Conservation (phyloP, 306 rosid species). For the Canavalia ensiformis region DNA sequence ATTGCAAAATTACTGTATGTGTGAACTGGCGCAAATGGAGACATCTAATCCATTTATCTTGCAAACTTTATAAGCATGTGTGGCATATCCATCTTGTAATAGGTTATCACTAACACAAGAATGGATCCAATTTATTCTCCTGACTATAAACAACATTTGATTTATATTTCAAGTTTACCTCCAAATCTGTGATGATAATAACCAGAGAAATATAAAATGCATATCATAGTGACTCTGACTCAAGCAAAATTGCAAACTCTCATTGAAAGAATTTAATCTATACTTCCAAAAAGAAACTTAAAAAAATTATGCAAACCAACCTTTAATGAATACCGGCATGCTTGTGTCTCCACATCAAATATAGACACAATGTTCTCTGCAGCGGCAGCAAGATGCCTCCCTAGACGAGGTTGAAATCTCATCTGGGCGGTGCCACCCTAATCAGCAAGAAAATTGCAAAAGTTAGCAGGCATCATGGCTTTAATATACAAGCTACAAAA, state of each 20-base stretch:
- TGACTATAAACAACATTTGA: neutral
- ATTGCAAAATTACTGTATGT: neutral
- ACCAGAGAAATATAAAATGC: neutral
- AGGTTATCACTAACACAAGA: neutral
- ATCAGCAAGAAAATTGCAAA: constrained; percentile 28
- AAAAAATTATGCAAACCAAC: constrained; percentile 51
- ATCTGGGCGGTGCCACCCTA: constrained; percentile 89
- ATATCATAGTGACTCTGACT: neutral
- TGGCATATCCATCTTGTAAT: neutral
- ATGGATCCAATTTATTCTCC: neutral
- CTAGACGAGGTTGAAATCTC: constrained; percentile 95
- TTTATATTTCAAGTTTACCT: neutral
- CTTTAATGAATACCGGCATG: constrained; percentile 80
- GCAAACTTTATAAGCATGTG: neutral
- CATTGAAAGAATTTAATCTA: neutral
- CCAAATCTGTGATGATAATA: neutral
- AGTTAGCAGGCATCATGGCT: neutral
- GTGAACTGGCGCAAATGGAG: neutral
- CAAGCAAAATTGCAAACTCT: neutral
- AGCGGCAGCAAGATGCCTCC: constrained; percentile 89
- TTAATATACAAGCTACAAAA: constrained; percentile 19
- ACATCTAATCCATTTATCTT: neutral
- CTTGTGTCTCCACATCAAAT: constrained; percentile 88
- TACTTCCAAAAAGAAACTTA: neutral
- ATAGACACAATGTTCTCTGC: constrained; percentile 91